phyloP scores from a whole-genome alignment of 139 green algal genomes.

The Tetratostichococcus sp. region DNA sequence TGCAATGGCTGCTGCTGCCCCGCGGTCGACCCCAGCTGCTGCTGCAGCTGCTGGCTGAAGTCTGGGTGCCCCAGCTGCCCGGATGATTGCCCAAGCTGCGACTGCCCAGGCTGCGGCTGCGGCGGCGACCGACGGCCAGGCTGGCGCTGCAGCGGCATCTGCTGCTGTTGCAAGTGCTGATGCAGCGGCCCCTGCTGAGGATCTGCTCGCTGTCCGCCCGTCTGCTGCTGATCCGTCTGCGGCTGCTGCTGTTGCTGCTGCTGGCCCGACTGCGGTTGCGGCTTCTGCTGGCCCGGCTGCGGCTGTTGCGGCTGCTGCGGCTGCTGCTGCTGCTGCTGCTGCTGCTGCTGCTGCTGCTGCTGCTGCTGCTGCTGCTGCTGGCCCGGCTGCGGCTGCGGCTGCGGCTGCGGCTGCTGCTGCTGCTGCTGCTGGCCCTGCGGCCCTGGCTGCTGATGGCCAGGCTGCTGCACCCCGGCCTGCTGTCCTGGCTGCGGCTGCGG shows the following conservation, averaged over 20 bases:
- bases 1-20: too few species aligned
- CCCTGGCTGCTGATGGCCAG: not conserved
- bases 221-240: not conserved
- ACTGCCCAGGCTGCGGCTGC: too few species aligned
- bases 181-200: too few species aligned
- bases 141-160: too few species aligned
- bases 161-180: too few species aligned
- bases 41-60: too few species aligned
- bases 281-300: constrained; percentile 4
- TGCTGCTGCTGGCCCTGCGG: not conserved
- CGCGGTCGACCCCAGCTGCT: too few species aligned
- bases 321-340: not conserved
- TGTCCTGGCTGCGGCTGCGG: constrained; percentile 6
- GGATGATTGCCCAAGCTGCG: too few species aligned
- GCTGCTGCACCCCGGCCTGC: not conserved
- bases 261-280: constrained; percentile 1
- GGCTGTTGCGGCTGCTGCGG: constrained; percentile 9
- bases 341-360: too few species aligned
- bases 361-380: not conserved
- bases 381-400: not conserved
- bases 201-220: too few species aligned
- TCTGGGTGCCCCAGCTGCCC: too few species aligned
- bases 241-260: constrained; percentile 12
- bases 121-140: too few species aligned
- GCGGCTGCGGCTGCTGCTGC: constrained; percentile 16